Conservation (phyloP, 1,284 basidiomycete genomes). For the Amylostereum areolatum region DNA sequence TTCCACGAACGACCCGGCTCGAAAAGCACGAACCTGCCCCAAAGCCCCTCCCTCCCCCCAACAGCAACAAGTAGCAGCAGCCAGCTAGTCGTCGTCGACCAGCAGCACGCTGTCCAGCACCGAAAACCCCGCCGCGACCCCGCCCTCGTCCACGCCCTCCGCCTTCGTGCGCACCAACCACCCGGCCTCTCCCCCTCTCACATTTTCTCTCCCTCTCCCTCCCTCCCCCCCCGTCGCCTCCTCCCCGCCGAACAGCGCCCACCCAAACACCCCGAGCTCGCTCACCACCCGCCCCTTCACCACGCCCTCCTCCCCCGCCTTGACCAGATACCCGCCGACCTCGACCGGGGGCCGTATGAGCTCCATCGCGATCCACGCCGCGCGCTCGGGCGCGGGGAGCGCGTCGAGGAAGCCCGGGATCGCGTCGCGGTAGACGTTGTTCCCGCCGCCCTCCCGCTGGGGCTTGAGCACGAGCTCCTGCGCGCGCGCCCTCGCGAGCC, state of each 20-base stretch:
- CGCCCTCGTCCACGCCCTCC: constrained; percentile 90
- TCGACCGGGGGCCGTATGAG: constrained; percentile 75
- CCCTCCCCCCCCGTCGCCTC: constrained; percentile 6
- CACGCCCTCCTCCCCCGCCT: constrained; percentile 37
- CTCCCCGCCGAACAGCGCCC: constrained; percentile 65
- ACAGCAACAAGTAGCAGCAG: too few species aligned
- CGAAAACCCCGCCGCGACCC: constrained; percentile 88
- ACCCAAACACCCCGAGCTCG: constrained; percentile 92
- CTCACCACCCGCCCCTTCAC: constrained; percentile 72
- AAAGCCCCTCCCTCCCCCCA: too few species aligned
- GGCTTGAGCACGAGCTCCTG: constrained; percentile 84
- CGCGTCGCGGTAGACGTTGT: constrained; percentile 87
- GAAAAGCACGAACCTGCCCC: too few species aligned
- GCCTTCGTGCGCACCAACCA: constrained; percentile 92
- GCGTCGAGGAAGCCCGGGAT: constrained; percentile 75
- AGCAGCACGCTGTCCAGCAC: constrained; percentile 81
- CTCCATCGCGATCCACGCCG: constrained; percentile 93
- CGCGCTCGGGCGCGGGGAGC: constrained; percentile 50
- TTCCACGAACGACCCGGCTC: too few species aligned
- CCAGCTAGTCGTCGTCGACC: constrained; percentile 34
- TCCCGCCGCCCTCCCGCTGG: constrained; percentile 94
- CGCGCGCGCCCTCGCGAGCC: constrained; percentile 48
- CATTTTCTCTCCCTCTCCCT: not conserved
- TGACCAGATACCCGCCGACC: constrained; percentile 69
- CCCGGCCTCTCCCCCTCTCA: constrained; percentile 64